Evolutionary conservation across 2,329 filamentous ascomycete genomes (phyloP).

Genomic region (Neopestalotiopsis sp.): DNA sequence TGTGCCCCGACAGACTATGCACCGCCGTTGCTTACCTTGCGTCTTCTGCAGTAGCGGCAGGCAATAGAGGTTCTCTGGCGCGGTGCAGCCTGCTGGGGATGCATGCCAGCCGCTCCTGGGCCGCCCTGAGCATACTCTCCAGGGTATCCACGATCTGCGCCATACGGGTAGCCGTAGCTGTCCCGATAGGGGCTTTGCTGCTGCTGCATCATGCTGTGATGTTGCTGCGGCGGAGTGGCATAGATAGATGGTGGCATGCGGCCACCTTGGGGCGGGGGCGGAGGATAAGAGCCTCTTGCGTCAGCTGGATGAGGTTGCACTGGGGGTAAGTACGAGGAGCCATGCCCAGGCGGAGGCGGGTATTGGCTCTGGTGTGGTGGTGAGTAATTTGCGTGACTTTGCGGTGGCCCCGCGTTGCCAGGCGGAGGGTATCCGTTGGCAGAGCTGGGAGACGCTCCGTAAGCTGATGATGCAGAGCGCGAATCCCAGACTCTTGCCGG

Average conservation of each 20-base stretch:
- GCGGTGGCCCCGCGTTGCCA: conserved; percentile 19
- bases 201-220: too few relatives aligned
- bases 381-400: conserved; percentile 27
- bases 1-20: conserved; percentile 12
- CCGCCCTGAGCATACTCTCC: conserved; percentile 37
- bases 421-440: conserved; percentile 51
- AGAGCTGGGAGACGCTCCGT: conserved; percentile 46
- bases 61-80: conserved; percentile 65
- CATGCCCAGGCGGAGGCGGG: conserved; percentile 18
- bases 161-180: conserved; percentile 38
- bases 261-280: conserved; percentile 42
- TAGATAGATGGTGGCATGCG: conserved; percentile 18
- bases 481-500: conserved; percentile 35
- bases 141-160: conserved; percentile 34
- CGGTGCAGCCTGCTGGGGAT: conserved; percentile 59
- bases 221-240: too few relatives aligned
- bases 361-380: conserved; percentile 32
- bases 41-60: conserved; percentile 64
- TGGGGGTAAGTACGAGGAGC: conserved; percentile 39
- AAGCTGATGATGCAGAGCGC: conserved; percentile 37
- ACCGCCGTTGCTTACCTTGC: conserved; percentile 51
- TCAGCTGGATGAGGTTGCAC: conserved; percentile 40
- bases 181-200: conserved; percentile 23
- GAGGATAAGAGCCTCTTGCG: conserved; percentile 38
- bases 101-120: conserved; percentile 42